Evolutionary conservation across 2,329 filamentous ascomycete species (phyloP), one percentile per base, ranked within the genome.

Genomic region (Xylariaceae sp.): DNA sequence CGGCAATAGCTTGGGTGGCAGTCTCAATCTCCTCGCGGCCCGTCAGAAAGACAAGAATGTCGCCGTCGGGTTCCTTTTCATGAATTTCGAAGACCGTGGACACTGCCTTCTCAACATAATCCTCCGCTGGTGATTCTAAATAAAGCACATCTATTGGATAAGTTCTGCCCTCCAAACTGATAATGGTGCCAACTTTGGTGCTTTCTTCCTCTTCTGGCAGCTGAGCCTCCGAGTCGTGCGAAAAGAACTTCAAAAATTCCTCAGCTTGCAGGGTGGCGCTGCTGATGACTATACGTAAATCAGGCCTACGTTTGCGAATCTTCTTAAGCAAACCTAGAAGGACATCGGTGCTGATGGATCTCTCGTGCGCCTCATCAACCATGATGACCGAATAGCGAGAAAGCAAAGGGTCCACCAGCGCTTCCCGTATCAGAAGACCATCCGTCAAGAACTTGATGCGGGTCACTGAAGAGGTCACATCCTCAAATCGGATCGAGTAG

Each of bases 291-390:
- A 97, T 85, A 16, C 89, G 81, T 39, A 97, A 66, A 44, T 96
- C 90, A 7, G 85, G 78, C 33, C 93, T 76, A 56, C 81, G 85
- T 62, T 80, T 88, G 41, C 81, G 70, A 38, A 98, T 91, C 63
- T 97, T 97, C 63, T 95, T 96, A 30, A 98, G 65, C 12, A 97
- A 70, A 0, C 93, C 91, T 3, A 98, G 76, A 7, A 97, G 72
- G 11, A 98, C 79, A 59, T 98, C 93, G 1, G 90, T 95, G 62
- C 88, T 94, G 44, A 97, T 77, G 37, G 89, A 95, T 40, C 93
- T 77, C 65, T 97, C 91, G 60, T 98, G 93, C 6, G 91, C 93
- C 66, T 97, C 91, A 60, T 98, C 93, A 7, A 98, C 86, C 89
- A 98, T 96, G 54, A 98, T 88, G 34, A 95, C 85, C 0, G 89